Base-by-base conservation (phyloP, 2,329 filamentous ascomycete genomes). In the Scytalidium sp. region DNA sequence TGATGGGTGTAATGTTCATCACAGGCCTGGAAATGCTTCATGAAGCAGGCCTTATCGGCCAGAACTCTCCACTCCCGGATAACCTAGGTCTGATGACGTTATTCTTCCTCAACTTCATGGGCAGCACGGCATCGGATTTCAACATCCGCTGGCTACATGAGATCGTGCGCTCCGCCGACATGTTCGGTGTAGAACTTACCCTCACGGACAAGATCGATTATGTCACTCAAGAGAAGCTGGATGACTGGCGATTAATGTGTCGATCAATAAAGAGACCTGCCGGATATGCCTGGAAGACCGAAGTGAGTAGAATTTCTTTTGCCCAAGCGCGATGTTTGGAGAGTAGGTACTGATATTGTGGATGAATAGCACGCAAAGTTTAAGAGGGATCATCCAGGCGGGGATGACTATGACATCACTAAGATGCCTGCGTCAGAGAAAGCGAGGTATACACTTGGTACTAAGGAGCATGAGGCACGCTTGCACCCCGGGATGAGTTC, bases 1-100 rank as follows among this genome's bases (percentile, higher is more conserved):
- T 81, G 76, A 74, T 79, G 70, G 73, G 81, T 52, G 73, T 79
- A 63, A 81, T 81, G 63, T 63, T 80, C 45, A 78, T 78, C 63
- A 79, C 81, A 44, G 74, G 72, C 27, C 65, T 80, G 50, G 79
- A 79, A 52, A 69, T 80, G 8, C 61, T 81, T 17, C 70, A 75
- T 5, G 65, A 60, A 21, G 53, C 59, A n/a, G 20, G 41, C 19
- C 50, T 61, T 4, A 49, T 61, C 45, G 51, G 40, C 9, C 42
- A 80, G 15, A 72, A 76, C 1, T 68, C 70, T 3, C 65, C 70
- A 40, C 71, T 65, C 43, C 32, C 32, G 13, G 60, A 71, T 19
- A 81, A 80, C 58, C 73, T 67, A 19, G 77, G 70, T 59, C 74
- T 73, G 29, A 69, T 81, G 5, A 69, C 70, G 54, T 57, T 64